Evolutionary conservation across 352 stramenopile genomes (phyloP).

Genomic region (Phytophthora aleatoria): DNA sequence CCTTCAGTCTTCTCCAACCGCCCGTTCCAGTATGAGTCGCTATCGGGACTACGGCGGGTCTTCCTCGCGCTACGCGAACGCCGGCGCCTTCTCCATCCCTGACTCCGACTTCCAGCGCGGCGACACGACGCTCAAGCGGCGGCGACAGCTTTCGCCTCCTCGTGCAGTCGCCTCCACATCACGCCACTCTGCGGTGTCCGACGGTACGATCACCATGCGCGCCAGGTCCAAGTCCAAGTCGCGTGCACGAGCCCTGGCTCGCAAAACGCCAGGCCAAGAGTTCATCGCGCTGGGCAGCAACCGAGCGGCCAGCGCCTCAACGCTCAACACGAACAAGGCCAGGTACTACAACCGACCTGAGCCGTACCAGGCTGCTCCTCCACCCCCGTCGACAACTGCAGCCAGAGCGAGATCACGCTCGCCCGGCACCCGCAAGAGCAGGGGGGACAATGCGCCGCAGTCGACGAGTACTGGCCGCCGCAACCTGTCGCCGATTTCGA

Average conservation of each 20-base stretch:
- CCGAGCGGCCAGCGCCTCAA: slow-evolving; percentile 16
- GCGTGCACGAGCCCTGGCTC: slow-evolving; percentile 30
- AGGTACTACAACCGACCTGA: slow-evolving; percentile 34
- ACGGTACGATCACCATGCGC: slow-evolving; percentile 39
- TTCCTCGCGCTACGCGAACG: slow-evolving; percentile 27
- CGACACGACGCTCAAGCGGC: slow-evolving; percentile 59
- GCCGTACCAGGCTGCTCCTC: slow-evolving; percentile 5
- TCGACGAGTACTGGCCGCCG: slow-evolving; percentile 7
- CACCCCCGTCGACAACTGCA: not conserved
- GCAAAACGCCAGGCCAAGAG: slow-evolving; percentile 38
- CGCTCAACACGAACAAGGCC: slow-evolving; percentile 46
- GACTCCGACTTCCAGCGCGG: slow-evolving; percentile 60
- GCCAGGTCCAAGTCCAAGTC: slow-evolving; percentile 74
- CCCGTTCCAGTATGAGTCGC: slow-evolving; percentile 22
- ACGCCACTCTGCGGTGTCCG: slow-evolving; percentile 2
- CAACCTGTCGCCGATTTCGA: slow-evolving; percentile 27
- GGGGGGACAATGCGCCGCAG: not conserved
- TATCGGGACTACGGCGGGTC: slow-evolving; percentile 27
- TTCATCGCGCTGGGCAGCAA: slow-evolving; percentile 59
- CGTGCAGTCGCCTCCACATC: slow-evolving; percentile 8
- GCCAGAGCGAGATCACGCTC: slow-evolving; percentile 41
- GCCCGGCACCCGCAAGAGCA: not conserved
- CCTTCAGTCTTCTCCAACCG: slow-evolving; percentile 15
- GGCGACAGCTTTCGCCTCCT: slow-evolving; percentile 44
- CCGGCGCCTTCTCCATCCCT: slow-evolving; percentile 54